Evolutionary conservation across 2,329 filamentous ascomycete genomes (phyloP).

Genomic region (Ceratocystis diversiconidia): DNA sequence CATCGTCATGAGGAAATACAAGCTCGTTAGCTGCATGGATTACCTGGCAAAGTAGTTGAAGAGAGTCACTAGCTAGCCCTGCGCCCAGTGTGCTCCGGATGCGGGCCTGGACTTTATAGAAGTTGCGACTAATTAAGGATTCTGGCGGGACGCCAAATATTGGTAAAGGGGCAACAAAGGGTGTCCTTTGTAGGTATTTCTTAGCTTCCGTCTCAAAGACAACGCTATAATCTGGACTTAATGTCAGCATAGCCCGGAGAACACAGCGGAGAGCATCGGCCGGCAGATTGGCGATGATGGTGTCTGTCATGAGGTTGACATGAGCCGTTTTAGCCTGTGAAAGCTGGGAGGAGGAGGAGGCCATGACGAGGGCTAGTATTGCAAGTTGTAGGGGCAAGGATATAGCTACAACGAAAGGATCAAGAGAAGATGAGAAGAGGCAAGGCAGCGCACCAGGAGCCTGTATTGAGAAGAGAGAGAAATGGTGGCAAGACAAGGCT

Average conservation of each 20-base stretch:
- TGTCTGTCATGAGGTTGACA: constrained; percentile 35
- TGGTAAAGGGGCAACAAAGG: constrained; percentile 7
- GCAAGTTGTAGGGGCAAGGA: background rate
- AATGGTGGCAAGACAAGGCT: background rate
- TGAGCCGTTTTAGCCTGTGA: constrained; percentile 25
- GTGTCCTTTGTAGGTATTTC: constrained; percentile 22
- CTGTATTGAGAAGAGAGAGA: background rate
- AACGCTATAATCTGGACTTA: constrained; percentile 24
- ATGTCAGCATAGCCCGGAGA: constrained; percentile 22
- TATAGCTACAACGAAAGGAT: background rate
- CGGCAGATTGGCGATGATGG: constrained; percentile 31
- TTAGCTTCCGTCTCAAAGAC: constrained; percentile 25
- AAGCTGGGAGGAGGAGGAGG: background rate
- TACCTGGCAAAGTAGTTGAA: constrained; percentile 19
- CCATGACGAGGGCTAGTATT: background rate
- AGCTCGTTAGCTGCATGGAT: constrained; percentile 12
- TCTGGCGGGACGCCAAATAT: constrained; percentile 1
- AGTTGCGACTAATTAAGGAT: constrained; percentile 14
- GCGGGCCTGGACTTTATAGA: constrained; percentile 18
- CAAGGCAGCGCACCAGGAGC: background rate
- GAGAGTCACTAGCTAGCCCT: constrained; percentile 20
- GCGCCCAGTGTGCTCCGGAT: constrained; percentile 23
- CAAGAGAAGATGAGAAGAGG: background rate
- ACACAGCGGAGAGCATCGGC: constrained; percentile 29
- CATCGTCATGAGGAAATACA: background rate